Evolutionary conservation across 2,329 filamentous ascomycete genomes (phyloP), one percentile per base, ranked within the genome.

Genomic region (Paraphoma chrysanthemicola): DNA sequence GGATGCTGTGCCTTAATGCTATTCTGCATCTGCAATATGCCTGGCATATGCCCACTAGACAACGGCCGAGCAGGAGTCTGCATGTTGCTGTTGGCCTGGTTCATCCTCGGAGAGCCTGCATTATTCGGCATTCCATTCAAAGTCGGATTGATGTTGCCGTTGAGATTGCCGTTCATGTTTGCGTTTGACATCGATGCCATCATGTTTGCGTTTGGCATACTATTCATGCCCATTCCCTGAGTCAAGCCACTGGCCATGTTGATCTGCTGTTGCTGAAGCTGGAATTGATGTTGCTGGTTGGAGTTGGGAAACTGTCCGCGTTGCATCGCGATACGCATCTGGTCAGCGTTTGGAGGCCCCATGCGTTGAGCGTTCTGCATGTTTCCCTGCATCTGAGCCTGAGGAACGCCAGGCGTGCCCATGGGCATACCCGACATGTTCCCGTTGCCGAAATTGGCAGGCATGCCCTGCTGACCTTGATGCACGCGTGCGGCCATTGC

Each of bases 311-410:
- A 72, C 50, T 75, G 72, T 33, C 68, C 65, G 50, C 71, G 64
- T 56, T 77, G 75, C 73, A 78, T 77, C 14, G 71, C 70, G 65
- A 77, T 72, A 11, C 75, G 73, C 61, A 76, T 68, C 52, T 76
- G 71, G 44, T 78, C 73, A 23, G 23, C 23, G 23, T 23, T 23
- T 12, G 72, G 74, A 58, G 77, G 77, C 43, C 66, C 68, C 79
- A 91, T 84, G 52, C 89, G 84, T 51, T 86, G 82, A 60, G 89
- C 84, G 46, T 77, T 78, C 59, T 80, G 81, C 74, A 83, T 81
- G 33, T 83, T 79, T 14, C 83, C 82, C 66, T 90, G 88, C 79
- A 92, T 84, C 62, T 90, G 90, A 23, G 89, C 88, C 71, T 91
- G 89, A 38, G 88, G 86, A 23, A 90, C 82, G 44, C 85, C 85